These are phyloP conservation scores for Naganishia sp. DNA, from an alignment of 1,284 basidiomycete genomes.

Conservation along the genomic window DNA sequence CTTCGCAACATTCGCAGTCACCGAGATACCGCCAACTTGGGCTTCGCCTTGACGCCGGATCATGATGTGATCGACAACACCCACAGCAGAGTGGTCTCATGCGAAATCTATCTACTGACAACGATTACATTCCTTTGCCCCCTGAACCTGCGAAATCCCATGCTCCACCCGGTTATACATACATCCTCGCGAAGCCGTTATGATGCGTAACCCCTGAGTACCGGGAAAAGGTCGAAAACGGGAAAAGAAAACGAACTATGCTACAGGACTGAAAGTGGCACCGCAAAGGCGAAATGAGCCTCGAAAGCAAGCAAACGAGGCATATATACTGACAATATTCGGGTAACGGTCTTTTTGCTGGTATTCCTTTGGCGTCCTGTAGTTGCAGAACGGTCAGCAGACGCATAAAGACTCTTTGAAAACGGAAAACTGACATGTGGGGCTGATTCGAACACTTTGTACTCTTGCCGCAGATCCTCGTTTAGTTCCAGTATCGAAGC, in stretches of 20 bases:
- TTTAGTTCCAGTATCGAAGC: slow-evolving; percentile 90
- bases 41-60: no score
- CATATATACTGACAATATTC: slow-evolving; percentile 62
- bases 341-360: slow-evolving; percentile 82
- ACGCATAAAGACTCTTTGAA: slow-evolving; percentile 9
- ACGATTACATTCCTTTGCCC: neutral
- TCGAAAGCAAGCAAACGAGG: neutral
- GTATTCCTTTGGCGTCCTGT: slow-evolving; percentile 80
- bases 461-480: slow-evolving; percentile 84
- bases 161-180: neutral
- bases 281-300: neutral
- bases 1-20: neutral
- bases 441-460: slow-evolving; percentile 66
- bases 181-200: neutral
- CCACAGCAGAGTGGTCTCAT: neutral
- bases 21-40: neutral
- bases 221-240: neutral
- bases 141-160: neutral
- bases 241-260: slow-evolving; percentile 3
- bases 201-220: neutral
- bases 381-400: neutral
- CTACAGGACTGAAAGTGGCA: slow-evolving; percentile 11
- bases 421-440: slow-evolving; percentile 43
- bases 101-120: neutral
- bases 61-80: no score